phyloP scores from a whole-genome alignment of 2,329 filamentous ascomycete species.

The Penicillium brevicompactum region DNA sequence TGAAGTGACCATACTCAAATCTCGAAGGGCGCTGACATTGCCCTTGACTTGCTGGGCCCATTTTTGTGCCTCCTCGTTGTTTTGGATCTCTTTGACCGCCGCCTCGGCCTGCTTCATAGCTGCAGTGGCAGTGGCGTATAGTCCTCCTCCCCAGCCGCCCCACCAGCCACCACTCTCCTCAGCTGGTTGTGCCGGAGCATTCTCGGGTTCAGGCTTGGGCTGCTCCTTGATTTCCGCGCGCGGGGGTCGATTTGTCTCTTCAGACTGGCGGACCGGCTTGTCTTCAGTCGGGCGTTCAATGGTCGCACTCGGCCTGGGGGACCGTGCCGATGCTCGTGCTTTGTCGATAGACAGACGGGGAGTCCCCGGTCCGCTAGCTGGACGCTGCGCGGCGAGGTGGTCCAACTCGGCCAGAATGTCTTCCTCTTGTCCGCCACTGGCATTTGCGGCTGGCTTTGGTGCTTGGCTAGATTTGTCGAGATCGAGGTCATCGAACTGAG shows the following conservation, averaged over 20 bases:
- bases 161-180: constrained; percentile 75
- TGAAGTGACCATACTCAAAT: constrained; percentile 62
- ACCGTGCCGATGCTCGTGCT: constrained; percentile 54
- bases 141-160: constrained; percentile 59
- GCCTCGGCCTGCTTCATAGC: constrained; percentile 87
- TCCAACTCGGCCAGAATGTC: constrained; percentile 89
- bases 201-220: constrained; percentile 40
- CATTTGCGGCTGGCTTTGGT: constrained; percentile 31
- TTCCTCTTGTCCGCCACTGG: constrained; percentile 57
- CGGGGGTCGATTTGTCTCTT: constrained; percentile 72
- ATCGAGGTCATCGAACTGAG: constrained; percentile 52
- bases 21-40: constrained; percentile 77
- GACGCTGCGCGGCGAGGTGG: constrained; percentile 71
- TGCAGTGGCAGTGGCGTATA: constrained; percentile 75
- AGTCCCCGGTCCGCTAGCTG: constrained; percentile 75
- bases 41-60: constrained; percentile 94
- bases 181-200: constrained; percentile 49
- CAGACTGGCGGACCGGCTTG: constrained; percentile 68
- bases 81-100: constrained; percentile 90
- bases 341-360: constrained; percentile 64
- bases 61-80: constrained; percentile 93
- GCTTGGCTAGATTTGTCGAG: constrained; percentile 36
- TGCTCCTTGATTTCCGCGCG: constrained; percentile 70
- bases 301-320: constrained; percentile 56
- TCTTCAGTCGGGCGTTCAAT: constrained; percentile 67